These are phyloP conservation scores for Keqinozyma sinolaborantium DNA, from an alignment of 1,139 yeast genomes.

Conservation along the genomic window DNA sequence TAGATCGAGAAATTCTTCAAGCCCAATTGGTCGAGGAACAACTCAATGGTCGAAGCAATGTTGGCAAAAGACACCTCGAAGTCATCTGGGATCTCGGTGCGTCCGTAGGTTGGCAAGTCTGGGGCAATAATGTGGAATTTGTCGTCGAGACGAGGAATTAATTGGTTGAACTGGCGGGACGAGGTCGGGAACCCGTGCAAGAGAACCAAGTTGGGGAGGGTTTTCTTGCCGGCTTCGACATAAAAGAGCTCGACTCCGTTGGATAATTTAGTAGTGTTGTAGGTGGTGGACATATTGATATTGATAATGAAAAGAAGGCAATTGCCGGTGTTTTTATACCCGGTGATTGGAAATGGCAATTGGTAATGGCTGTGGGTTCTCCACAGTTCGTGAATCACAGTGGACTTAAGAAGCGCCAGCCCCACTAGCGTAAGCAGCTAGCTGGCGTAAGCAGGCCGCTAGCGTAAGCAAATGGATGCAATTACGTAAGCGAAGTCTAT, in stretches of 20 bases:
- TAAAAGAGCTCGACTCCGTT: constrained; percentile 28
- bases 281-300: constrained; percentile 6
- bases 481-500: too few species aligned
- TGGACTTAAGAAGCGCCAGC: too few species aligned
- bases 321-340: too few species aligned
- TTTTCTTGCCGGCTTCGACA: constrained; percentile 29
- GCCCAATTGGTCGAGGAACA: constrained; percentile 22
- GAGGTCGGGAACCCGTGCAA: constrained; percentile 45
- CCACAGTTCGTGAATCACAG: too few species aligned
- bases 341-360: too few species aligned
- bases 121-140: constrained; percentile 40
- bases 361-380: too few species aligned
- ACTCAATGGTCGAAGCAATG: constrained; percentile 25
- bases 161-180: constrained; percentile 31
- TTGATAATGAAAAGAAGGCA: too few species aligned
- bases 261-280: constrained; percentile 7
- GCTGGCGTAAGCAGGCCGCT: too few species aligned
- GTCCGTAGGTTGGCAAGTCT: constrained; percentile 43
- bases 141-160: constrained; percentile 31
- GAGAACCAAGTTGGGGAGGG: constrained; percentile 28
- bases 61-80: constrained; percentile 27
- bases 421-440: too few species aligned
- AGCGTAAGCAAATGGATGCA: too few species aligned
- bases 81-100: constrained; percentile 23
- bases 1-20: constrained; percentile 24